phyloP scores from a whole-genome alignment of 1,284 basidiomycete species.

The Meira nashicola region DNA sequence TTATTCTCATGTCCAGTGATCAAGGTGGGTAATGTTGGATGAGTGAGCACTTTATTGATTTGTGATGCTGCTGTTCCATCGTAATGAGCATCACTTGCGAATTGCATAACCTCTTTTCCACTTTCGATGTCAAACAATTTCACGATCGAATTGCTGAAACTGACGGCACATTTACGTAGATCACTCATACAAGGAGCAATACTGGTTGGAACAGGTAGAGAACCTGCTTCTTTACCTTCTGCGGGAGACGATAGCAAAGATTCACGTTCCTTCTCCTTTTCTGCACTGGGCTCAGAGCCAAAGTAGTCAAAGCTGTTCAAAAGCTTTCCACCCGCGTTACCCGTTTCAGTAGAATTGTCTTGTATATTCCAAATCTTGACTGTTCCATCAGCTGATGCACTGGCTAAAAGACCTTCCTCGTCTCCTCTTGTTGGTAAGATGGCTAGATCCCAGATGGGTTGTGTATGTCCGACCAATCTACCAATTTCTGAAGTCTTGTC shows the following conservation, averaged over 20 bases:
- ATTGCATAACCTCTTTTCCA: slow-evolving; percentile 69
- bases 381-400: slow-evolving; percentile 80
- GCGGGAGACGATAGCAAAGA: slow-evolving; percentile 43
- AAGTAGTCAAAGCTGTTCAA: slow-evolving; percentile 70
- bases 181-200: slow-evolving; percentile 67
- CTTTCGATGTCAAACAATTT: slow-evolving; percentile 84
- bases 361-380: slow-evolving; percentile 75
- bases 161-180: slow-evolving; percentile 60
- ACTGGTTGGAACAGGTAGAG: slow-evolving; percentile 64
- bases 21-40: slow-evolving; percentile 82
- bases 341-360: not conserved
- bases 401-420: slow-evolving; percentile 64
- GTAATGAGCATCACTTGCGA: slow-evolving; percentile 66
- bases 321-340: slow-evolving; percentile 9
- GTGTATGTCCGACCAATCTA: slow-evolving; percentile 82
- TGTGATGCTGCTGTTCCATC: slow-evolving; percentile 63
- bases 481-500: slow-evolving; percentile 72
- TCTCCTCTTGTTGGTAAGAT: slow-evolving; percentile 50
- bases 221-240: slow-evolving; percentile 19
- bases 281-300: slow-evolving; percentile 54
- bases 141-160: slow-evolving; percentile 81
- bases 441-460: slow-evolving; percentile 90
- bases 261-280: slow-evolving; percentile 54
- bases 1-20: slow-evolving; percentile 91
- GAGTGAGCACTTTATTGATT: slow-evolving; percentile 82